These are phyloP conservation scores for Fusarium torulosum DNA, from an alignment of 2,329 filamentous ascomycete genomes.

Conservation along the genomic window DNA sequence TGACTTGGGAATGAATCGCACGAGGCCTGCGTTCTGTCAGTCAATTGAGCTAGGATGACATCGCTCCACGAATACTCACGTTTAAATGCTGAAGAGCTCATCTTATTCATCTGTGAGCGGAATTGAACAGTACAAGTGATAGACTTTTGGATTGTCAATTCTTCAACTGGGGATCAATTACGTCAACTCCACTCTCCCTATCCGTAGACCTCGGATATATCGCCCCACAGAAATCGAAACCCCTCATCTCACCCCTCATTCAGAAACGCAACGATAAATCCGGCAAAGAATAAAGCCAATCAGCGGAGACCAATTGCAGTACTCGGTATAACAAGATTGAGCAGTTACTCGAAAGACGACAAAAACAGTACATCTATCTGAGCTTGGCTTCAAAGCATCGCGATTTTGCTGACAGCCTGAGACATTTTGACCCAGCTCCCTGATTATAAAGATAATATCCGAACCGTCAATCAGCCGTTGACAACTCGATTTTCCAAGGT, in stretches of 20 bases:
- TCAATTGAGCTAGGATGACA: neutral
- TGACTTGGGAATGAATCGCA: conserved; percentile 20
- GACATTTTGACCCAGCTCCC: no score
- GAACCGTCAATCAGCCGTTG: neutral
- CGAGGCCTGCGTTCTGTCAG: neutral
- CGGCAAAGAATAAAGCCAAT: neutral
- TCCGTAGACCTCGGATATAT: conserved; percentile 13
- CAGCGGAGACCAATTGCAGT: neutral
- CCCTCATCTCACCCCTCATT: conserved; percentile 15
- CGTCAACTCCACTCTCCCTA: neutral
- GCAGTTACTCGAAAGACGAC: no score
- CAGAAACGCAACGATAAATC: neutral
- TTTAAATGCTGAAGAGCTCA: conserved; percentile 5
- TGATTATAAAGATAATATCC: no score
- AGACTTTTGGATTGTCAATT: no score
- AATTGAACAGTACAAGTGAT: neutral
- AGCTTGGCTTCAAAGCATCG: no score
- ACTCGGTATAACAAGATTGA: no score
- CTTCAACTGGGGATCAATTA: neutral
- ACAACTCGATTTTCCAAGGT: no score
- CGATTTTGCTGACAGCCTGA: no score
- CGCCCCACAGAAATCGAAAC: neutral
- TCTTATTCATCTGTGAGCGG: rapidly evolving
- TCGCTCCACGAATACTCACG: rapidly evolving
- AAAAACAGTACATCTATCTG: no score